These are phyloP conservation scores for Plantago major DNA, from an alignment of 257 asterid genomes.

Conservation along the genomic window DNA sequence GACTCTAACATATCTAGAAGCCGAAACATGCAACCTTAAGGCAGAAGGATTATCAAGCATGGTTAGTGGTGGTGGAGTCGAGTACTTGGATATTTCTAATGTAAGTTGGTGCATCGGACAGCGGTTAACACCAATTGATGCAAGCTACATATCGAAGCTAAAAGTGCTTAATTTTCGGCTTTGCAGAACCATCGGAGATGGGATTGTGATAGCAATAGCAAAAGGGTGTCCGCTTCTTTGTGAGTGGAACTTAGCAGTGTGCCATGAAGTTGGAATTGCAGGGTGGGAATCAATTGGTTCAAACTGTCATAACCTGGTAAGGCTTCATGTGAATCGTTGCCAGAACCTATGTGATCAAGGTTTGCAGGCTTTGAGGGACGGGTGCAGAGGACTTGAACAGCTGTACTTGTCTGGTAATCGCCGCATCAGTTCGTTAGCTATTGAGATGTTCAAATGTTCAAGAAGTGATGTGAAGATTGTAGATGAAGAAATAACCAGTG, in stretches of 20 bases:
- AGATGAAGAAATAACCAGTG: conserved; percentile 50
- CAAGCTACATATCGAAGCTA: conserved; percentile 32
- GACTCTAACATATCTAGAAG: conserved; percentile 49
- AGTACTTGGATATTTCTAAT: conserved; percentile 52
- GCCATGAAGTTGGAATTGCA: conserved; percentile 40
- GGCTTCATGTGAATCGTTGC: conserved; percentile 67
- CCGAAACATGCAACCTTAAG: conserved; percentile 56
- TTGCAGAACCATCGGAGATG: conserved; percentile 55
- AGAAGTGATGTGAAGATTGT: conserved; percentile 46
- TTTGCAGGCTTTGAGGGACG: conserved; percentile 44
- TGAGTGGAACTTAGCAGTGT: conserved; percentile 71
- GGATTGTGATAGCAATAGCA: conserved; percentile 35
- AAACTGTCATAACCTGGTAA: conserved; percentile 42
- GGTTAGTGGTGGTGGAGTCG: conserved; percentile 67
- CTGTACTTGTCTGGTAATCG: conserved; percentile 41
- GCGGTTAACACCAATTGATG: conserved; percentile 34
- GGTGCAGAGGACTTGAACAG: conserved; percentile 45
- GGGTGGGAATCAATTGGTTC: conserved; percentile 63
- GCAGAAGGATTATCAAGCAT: conserved; percentile 52
- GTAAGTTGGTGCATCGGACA: conserved; percentile 50
- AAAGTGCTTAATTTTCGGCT: conserved; percentile 52
- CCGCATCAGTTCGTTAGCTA: conserved; percentile 26
- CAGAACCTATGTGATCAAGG: conserved; percentile 52
- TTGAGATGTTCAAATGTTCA: conserved; percentile 43
- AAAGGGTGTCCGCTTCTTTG: conserved; percentile 50